These are phyloP conservation scores for Salvia rosmarinus DNA, from an alignment of 257 asterid genomes.

Conservation along the genomic window DNA sequence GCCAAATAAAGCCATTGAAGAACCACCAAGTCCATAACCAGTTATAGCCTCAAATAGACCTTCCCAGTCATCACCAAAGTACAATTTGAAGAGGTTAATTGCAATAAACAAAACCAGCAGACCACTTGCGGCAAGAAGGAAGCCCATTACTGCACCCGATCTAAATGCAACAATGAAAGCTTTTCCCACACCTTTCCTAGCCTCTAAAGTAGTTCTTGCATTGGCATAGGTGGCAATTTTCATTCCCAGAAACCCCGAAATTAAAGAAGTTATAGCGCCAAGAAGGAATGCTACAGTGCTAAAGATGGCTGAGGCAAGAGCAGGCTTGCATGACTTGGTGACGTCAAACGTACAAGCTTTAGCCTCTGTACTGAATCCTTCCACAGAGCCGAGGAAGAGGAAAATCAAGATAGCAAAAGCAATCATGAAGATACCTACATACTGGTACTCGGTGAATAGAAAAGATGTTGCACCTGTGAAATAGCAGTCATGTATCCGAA, in stretches of 20 bases:
- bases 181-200: conserved; percentile 54
- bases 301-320: conserved; percentile 53
- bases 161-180: conserved; percentile 51
- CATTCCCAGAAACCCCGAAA: conserved; percentile 63
- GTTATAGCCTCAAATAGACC: conserved; percentile 59
- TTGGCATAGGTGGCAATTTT: conserved; percentile 60
- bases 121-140: conserved; percentile 61
- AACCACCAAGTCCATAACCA: conserved; percentile 63
- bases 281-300: conserved; percentile 52
- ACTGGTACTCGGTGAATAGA: conserved; percentile 52
- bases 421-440: conserved; percentile 56
- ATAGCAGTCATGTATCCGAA: background rate
- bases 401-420: conserved; percentile 53
- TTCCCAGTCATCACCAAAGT: conserved; percentile 58
- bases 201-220: conserved; percentile 55
- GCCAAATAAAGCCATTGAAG: conserved; percentile 62
- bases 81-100: conserved; percentile 50
- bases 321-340: conserved; percentile 51
- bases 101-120: conserved; percentile 48
- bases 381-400: conserved; percentile 59
- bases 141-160: conserved; percentile 60
- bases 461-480: conserved; percentile 61
- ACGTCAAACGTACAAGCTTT: conserved; percentile 52
- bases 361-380: conserved; percentile 51
- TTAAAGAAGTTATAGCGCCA: conserved; percentile 52